Conservation (phyloP, 2,329 filamentous ascomycete species). For the Penicillium italicum region DNA sequence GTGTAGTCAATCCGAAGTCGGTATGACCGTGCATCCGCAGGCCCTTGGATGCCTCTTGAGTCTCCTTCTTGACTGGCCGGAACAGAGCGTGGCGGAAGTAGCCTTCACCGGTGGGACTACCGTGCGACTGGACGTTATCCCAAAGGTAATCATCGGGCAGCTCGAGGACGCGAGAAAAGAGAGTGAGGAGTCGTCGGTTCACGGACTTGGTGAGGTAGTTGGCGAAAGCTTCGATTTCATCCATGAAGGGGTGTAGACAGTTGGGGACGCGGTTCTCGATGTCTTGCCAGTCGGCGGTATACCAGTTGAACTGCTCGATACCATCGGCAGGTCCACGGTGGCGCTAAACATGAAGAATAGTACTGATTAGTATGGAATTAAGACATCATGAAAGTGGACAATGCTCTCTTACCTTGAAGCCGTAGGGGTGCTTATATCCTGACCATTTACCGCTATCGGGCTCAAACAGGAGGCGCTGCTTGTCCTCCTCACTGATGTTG, state of each 20-base stretch:
- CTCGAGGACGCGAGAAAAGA: constrained; percentile 46
- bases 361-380: too few species aligned
- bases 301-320: constrained; percentile 56
- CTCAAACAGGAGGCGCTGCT: constrained; percentile 47
- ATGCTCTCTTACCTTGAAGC: constrained; percentile 42
- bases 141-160: constrained; percentile 46
- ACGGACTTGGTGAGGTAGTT: constrained; percentile 50
- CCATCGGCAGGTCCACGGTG: constrained; percentile 46
- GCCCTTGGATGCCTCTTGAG: constrained; percentile 35
- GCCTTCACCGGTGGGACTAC: constrained; percentile 43
- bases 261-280: constrained; percentile 40
- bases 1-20: constrained; percentile 47
- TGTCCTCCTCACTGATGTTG: constrained; percentile 51
- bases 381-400: background rate
- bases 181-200: constrained; percentile 42
- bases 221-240: constrained; percentile 48
- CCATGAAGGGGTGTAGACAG: constrained; percentile 51
- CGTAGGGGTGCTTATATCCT: constrained; percentile 50
- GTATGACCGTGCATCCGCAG: constrained; percentile 49
- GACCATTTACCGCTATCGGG: constrained; percentile 50
- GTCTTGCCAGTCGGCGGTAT: constrained; percentile 47
- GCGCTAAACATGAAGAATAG: too few species aligned
- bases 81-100: constrained; percentile 49
- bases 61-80: constrained; percentile 36
- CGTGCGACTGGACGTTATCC: constrained; percentile 46